These are phyloP conservation scores for Graphilbum fragrans DNA, from an alignment of 2,329 filamentous ascomycete species.

Conservation along the genomic window DNA sequence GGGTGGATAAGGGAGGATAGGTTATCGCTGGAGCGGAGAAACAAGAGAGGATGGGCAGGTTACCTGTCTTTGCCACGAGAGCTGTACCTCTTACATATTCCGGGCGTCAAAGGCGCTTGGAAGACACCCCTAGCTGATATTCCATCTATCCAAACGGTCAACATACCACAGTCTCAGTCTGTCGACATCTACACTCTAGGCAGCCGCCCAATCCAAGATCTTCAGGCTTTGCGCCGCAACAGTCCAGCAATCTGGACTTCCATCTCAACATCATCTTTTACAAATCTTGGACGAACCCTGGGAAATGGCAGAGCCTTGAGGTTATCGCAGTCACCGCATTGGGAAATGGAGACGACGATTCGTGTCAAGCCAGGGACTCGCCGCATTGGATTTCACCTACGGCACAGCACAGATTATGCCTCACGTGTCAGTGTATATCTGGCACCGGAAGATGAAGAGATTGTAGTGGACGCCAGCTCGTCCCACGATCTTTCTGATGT, in stretches of 20 bases:
- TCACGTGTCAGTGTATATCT: not conserved
- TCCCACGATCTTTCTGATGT: slow-evolving; percentile 20
- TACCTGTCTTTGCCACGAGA: slow-evolving; percentile 32
- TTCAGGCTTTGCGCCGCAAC: not conserved
- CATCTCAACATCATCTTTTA: not conserved
- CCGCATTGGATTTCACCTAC: slow-evolving; percentile 20
- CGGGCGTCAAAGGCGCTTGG: slow-evolving; percentile 23
- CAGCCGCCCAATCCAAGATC: not conserved
- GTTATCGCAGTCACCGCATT: not conserved
- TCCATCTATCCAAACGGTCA: slow-evolving; percentile 22
- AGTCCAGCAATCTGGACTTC: not conserved
- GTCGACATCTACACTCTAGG: not conserved
- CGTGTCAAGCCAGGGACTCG: not conserved
- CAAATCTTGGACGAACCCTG: not conserved
- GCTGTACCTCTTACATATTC: slow-evolving; percentile 24
- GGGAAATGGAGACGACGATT: not conserved
- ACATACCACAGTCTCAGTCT: slow-evolving; percentile 18
- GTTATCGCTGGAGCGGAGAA: slow-evolving; percentile 26
- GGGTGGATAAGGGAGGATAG: slow-evolving; percentile 41
- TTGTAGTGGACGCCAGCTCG: slow-evolving; percentile 24
- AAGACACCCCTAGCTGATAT: slow-evolving; percentile 24
- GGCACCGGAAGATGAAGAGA: slow-evolving; percentile 21
- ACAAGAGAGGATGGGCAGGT: slow-evolving; percentile 36
- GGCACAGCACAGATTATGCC: not conserved
- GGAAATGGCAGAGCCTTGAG: not conserved